Conservation (phyloP, 768 basidiomycete species). For the Tephrocybe sp. region DNA sequence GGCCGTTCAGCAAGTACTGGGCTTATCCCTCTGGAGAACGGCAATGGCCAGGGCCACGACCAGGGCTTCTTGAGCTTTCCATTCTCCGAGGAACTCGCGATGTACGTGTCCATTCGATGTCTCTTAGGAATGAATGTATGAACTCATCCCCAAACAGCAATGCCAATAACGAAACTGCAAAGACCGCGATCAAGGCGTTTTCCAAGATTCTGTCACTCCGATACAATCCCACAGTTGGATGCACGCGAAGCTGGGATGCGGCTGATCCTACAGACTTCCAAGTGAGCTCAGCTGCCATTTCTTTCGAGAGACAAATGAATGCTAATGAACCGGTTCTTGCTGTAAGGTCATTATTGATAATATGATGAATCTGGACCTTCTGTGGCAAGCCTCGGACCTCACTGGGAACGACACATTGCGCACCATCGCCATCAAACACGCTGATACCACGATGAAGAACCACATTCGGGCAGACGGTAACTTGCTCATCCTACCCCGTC, state of each 20-base stretch:
- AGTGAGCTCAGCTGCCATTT: too few relatives aligned
- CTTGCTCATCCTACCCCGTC: slow-evolving; percentile 12
- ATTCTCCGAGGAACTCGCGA: slow-evolving; percentile 55
- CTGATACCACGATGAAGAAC: slow-evolving; percentile 65
- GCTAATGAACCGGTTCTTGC: too few relatives aligned
- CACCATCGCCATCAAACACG: slow-evolving; percentile 62
- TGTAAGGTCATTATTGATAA: slow-evolving; percentile 72
- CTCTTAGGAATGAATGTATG: not conserved
- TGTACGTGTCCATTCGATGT: slow-evolving; percentile 37
- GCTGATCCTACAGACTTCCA: slow-evolving; percentile 40
- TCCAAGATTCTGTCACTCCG: slow-evolving; percentile 55
- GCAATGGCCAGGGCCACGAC: slow-evolving; percentile 58
- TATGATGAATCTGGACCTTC: slow-evolving; percentile 77
- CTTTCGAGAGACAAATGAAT: too few relatives aligned
- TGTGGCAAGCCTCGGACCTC: slow-evolving; percentile 55
- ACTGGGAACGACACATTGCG: slow-evolving; percentile 61
- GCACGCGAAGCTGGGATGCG: slow-evolving; percentile 68
- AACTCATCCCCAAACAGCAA: slow-evolving; percentile 37
- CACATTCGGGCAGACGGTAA: slow-evolving; percentile 64
- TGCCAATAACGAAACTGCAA: slow-evolving; percentile 55
- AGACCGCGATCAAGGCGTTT: slow-evolving; percentile 55
- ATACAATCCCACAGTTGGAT: slow-evolving; percentile 62
- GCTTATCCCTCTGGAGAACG: slow-evolving; percentile 46
- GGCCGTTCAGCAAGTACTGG: slow-evolving; percentile 54
- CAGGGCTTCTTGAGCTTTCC: slow-evolving; percentile 67